A percentile compares a stretch with the other conserved stretches of the same genome.
phyloP scores from a whole-genome alignment of 1,139 yeast genomes.

The Candida neerlandica region DNA sequence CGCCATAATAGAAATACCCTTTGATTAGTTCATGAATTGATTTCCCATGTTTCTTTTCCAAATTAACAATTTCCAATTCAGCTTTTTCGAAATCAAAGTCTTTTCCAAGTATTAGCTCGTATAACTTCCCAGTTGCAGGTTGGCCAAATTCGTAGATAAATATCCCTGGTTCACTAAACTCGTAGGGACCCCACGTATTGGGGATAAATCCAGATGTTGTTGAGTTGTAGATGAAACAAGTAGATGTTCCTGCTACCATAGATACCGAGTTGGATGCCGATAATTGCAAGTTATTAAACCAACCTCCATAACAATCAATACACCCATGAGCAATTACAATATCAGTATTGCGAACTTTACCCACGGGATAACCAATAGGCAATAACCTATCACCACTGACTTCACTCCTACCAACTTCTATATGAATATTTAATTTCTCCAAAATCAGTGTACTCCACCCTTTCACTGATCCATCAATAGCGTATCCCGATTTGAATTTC shows the following conservation, averaged over 20 bases:
- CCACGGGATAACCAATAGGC: conserved; percentile 10
- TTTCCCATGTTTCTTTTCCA: conserved; percentile 19
- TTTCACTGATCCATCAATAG: conserved; percentile 57
- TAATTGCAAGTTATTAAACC: conserved; percentile 36
- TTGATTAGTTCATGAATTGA: conserved; percentile 36
- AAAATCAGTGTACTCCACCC: conserved; percentile 44
- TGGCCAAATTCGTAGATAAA: conserved; percentile 56
- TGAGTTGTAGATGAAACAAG: conserved; percentile 45
- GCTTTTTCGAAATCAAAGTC: conserved; percentile 35
- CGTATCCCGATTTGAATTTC: conserved; percentile 20
- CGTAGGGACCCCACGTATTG: conserved; percentile 64
- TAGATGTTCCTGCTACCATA: conserved; percentile 64
- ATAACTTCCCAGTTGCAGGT: conserved; percentile 57
- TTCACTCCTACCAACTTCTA: conserved; percentile 24
- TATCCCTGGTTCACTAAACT: conserved; percentile 24
- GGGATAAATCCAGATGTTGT: conserved; percentile 20
- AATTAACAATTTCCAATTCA: conserved; percentile 30
- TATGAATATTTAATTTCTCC: conserved; percentile 20
- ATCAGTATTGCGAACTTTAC: conserved; percentile 7
- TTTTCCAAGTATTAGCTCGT: conserved; percentile 45
- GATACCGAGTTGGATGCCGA: conserved; percentile 30
- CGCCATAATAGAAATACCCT: conserved; percentile 52
- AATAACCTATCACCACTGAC: conserved; percentile 8
- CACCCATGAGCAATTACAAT: conserved; percentile 46
- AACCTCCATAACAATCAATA: conserved; percentile 62